Evolutionary conservation across 2,329 filamentous ascomycete genomes (phyloP).

Genomic region (Rhytidhysteron rufulum): DNA sequence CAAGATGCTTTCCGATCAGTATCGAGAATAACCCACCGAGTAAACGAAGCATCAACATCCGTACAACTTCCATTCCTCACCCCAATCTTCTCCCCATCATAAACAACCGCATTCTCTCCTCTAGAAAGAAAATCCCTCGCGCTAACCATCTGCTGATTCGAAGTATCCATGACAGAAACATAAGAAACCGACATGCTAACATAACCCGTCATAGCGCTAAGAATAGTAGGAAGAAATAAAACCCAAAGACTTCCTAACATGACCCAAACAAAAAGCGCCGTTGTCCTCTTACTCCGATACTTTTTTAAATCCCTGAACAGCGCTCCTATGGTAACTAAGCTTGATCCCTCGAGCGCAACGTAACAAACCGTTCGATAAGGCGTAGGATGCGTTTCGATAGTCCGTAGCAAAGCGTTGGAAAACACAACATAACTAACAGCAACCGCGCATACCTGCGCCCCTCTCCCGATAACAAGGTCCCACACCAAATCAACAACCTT

Average conservation of each 20-base stretch:
- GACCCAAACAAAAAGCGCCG: conserved; percentile 29
- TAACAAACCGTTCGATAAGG: conserved; percentile 32
- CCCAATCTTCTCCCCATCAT: conserved; percentile 1
- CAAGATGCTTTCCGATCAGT: background rate
- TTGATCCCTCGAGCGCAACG: conserved; percentile 25
- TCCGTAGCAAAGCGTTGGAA: conserved; percentile 27
- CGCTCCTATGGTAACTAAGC: conserved; percentile 18
- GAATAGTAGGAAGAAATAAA: conserved; percentile 26
- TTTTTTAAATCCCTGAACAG: conserved; percentile 22
- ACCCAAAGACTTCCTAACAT: conserved; percentile 27
- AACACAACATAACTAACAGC: conserved; percentile 29
- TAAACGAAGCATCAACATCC: too few species aligned
- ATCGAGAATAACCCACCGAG: background rate
- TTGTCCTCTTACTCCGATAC: conserved; percentile 18
- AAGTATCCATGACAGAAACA: conserved; percentile 16
- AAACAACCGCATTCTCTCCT: background rate
- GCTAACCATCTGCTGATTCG: conserved; percentile 21
- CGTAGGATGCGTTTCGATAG: conserved; percentile 31
- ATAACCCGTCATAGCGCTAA: conserved; percentile 38
- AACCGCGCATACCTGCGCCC: conserved; percentile 27
- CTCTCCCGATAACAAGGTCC: conserved; percentile 32
- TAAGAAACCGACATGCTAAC: conserved; percentile 23
- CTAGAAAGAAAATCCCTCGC: conserved; percentile 13
- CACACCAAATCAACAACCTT: conserved; percentile 35
- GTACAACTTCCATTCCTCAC: conserved; percentile 3